Evolutionary conservation across 495 filamentous ascomycete genomes (phyloP).

Genomic region (Trichoderma virens): DNA sequence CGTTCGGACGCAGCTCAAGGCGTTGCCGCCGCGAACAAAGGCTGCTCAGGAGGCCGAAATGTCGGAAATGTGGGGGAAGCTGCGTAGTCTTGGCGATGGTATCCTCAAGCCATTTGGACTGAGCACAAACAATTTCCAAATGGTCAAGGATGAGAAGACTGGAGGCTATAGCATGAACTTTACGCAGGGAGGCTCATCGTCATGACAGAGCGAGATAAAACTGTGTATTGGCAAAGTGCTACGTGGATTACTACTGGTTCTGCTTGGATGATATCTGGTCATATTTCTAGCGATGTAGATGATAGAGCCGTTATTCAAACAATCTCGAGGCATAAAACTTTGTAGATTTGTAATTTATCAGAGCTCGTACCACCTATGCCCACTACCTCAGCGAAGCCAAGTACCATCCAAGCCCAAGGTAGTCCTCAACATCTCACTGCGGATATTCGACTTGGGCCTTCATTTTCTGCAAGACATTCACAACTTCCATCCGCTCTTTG

Average conservation of each 20-base stretch:
- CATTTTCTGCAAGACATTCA: conserved; percentile 69
- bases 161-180: conserved; percentile 94
- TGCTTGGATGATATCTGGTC: no score
- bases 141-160: conserved; percentile 80
- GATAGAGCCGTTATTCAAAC: neutral
- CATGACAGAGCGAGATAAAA: neutral
- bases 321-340: no score
- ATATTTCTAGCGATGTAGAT: conserved; percentile 23
- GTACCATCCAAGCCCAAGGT: no score
- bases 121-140: conserved; percentile 87
- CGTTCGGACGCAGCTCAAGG: conserved; percentile 55
- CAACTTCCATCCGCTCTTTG: conserved; percentile 72
- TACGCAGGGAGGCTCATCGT: neutral
- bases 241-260: no score
- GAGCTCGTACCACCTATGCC: no score
- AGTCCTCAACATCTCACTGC: no score
- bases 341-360: no score
- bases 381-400: no score
- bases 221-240: no score
- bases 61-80: conserved; percentile 91
- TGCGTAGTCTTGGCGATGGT: conserved; percentile 88
- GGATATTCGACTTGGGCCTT: conserved; percentile 65
- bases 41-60: conserved; percentile 77
- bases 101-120: conserved; percentile 89
- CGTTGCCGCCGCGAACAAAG: conserved; percentile 59